These are phyloP conservation scores for Flaveria robusta DNA, from an alignment of 129 eudicot genomes.

Conservation along the genomic window DNA sequence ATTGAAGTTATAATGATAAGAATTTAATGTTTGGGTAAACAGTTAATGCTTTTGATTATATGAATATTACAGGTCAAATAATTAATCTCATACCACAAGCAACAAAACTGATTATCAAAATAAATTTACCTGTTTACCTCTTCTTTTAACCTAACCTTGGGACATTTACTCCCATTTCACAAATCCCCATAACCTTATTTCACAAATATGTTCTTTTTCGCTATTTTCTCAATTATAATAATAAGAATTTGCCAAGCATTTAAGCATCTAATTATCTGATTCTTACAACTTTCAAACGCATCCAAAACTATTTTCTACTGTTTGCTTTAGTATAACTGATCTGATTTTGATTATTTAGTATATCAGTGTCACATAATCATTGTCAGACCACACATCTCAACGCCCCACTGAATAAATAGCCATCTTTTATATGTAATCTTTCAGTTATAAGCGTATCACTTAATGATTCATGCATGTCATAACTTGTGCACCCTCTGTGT, in stretches of 20 bases:
- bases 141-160: neutral
- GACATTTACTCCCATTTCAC: neutral
- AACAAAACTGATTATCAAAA: neutral
- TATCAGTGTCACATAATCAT: neutral
- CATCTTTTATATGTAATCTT: neutral
- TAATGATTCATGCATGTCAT: neutral
- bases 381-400: neutral
- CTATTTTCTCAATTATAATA: neutral
- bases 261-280: neutral
- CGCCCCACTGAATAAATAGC: neutral
- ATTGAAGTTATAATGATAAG: neutral
- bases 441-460: neutral
- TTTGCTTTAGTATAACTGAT: neutral
- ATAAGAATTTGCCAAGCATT: neutral
- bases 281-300: neutral
- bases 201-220: neutral
- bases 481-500: neutral
- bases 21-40: neutral
- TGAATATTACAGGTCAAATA: neutral
- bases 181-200: neutral
- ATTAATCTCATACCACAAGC: neutral
- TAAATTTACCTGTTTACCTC: neutral
- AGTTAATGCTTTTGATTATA: neutral
- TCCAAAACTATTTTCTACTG: neutral
- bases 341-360: neutral